Conservation (phyloP, 495 filamentous ascomycete species). For the Trichoderma reesei region DNA sequence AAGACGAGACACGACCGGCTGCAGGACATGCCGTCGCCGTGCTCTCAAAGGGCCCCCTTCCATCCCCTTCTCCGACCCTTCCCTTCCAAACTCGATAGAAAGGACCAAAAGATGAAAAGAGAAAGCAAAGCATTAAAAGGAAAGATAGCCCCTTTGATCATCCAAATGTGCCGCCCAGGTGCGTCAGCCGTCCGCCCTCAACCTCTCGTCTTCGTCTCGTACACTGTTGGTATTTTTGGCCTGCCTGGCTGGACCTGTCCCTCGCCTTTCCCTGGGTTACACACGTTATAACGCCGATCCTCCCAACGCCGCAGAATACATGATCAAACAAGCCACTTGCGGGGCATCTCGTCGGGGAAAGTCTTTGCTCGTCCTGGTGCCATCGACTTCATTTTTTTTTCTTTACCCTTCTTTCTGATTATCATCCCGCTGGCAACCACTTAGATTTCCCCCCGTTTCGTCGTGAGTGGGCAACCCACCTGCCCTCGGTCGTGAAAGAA, state of each 20-base stretch:
- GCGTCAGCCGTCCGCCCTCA: not conserved
- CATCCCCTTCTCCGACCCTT: not conserved
- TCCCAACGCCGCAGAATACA: slow-evolving; percentile 7
- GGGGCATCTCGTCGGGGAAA: not conserved
- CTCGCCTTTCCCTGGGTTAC: not conserved
- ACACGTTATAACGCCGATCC: not conserved
- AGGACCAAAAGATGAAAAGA: not conserved
- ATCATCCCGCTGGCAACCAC: not conserved
- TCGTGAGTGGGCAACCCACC: not conserved
- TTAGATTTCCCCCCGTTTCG: not conserved
- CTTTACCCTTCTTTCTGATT: not conserved
- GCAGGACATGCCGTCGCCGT: not conserved
- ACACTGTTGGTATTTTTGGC: slow-evolving; percentile 5
- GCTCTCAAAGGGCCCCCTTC: not conserved
- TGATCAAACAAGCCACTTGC: slow-evolving; percentile 5
- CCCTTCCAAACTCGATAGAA: not conserved
- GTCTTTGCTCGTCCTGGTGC: not conserved
- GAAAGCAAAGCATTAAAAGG: not conserved
- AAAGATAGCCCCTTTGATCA: not conserved
- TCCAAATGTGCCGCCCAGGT: not conserved
- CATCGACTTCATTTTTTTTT: not conserved
- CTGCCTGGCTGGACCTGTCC: not conserved
- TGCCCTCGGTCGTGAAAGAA: not conserved
- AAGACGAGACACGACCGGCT: not conserved
- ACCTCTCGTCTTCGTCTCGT: not conserved